A percentile compares a stretch with the other conserved stretches of the same genome.
phyloP scores from a whole-genome alignment of 225 moss, liverwort and hornwort species.

The Thuidium tamariscinum region DNA sequence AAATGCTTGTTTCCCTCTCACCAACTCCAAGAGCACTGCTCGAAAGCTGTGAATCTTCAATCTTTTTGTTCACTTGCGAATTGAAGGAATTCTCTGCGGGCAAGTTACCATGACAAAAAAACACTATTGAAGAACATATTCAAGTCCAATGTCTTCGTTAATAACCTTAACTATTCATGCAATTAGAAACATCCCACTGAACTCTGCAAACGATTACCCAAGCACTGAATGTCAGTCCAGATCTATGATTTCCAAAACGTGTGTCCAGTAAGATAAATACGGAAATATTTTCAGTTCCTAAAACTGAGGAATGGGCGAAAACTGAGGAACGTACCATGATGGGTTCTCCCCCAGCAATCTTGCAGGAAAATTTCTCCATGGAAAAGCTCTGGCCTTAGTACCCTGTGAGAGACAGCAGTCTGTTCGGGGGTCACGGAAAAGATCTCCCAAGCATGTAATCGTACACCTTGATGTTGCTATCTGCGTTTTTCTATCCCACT shows the following conservation, averaged over 20 bases:
- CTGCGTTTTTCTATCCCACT: background rate
- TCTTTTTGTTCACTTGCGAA: background rate
- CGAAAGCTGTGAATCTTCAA: background rate
- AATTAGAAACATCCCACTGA: background rate
- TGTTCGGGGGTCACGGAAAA: slow-evolving; percentile 23
- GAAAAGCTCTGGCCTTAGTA: background rate
- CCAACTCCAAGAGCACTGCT: background rate
- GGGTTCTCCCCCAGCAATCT: background rate
- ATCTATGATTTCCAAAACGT: background rate
- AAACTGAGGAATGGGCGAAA: background rate
- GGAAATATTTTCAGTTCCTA: background rate
- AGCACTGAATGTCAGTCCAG: background rate
- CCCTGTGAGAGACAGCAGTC: slow-evolving; percentile 22
- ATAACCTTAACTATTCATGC: background rate
- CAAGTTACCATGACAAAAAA: background rate
- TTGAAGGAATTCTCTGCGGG: background rate
- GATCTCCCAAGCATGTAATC: slow-evolving; percentile 47
- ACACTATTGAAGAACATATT: too few relatives aligned
- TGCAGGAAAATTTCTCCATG: background rate
- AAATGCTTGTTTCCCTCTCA: background rate
- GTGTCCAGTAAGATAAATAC: background rate
- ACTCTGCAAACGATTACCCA: background rate
- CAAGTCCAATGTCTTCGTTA: background rate
- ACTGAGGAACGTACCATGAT: background rate
- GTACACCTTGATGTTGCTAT: background rate